phyloP scores from a whole-genome alignment of 2,329 filamentous ascomycete genomes.

The Exophiala sideris region DNA sequence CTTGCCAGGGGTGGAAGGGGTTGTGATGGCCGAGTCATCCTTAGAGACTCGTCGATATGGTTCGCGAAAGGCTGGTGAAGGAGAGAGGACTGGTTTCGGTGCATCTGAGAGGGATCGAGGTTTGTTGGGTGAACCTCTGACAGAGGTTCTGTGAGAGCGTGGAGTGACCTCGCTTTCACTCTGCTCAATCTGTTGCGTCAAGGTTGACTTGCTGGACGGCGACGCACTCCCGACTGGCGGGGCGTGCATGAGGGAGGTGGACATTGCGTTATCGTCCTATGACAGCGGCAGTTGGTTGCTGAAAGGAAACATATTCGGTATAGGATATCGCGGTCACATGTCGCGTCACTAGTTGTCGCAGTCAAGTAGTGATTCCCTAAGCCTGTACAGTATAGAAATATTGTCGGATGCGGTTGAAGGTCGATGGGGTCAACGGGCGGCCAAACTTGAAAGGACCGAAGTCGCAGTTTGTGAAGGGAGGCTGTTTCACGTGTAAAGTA shows the following conservation, averaged over 20 bases:
- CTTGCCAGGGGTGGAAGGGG: constrained; percentile 70
- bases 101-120: constrained; percentile 65
- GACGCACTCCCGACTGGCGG: constrained; percentile 12
- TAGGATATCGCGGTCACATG: not conserved
- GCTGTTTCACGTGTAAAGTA: no score
- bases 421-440: no score
- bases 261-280: constrained; percentile 16
- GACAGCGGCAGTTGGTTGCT: not conserved
- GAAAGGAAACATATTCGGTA: not conserved
- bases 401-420: no score
- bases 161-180: constrained; percentile 25
- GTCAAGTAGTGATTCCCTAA: no score
- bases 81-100: constrained; percentile 55
- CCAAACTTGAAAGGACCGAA: no score
- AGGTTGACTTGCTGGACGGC: constrained; percentile 20
- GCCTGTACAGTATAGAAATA: no score
- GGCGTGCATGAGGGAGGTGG: constrained; percentile 22
- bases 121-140: constrained; percentile 37
- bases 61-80: constrained; percentile 58
- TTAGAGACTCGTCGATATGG: constrained; percentile 55
- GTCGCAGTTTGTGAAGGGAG: no score
- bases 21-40: constrained; percentile 61
- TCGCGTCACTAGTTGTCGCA: not conserved
- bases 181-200: constrained; percentile 27
- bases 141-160: constrained; percentile 12